Evolutionary conservation across 2,329 filamentous ascomycete species (phyloP).

Genomic region (Aspergillus luchuensis): DNA sequence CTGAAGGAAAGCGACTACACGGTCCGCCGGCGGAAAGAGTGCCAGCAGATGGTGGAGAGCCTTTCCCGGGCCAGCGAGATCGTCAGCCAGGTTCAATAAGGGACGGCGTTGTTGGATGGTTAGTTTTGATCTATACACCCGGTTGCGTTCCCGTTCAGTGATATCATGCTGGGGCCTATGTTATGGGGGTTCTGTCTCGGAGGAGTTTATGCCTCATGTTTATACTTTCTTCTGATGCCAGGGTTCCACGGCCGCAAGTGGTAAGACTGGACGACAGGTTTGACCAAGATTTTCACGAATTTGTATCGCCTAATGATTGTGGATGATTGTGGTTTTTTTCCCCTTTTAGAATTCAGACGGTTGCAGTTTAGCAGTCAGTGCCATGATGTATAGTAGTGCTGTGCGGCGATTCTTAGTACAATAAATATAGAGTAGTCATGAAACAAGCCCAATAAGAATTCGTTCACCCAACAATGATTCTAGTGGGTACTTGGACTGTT

Average conservation of each 20-base stretch:
- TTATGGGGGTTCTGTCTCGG: constrained; percentile 16
- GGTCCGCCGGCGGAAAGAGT: constrained; percentile 90
- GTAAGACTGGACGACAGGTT: constrained; percentile 16
- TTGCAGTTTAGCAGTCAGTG: constrained; percentile 3
- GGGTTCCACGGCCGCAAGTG: constrained; percentile 12
- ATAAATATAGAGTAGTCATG: too few relatives aligned
- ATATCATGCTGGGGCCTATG: constrained; percentile 13
- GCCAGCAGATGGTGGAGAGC: constrained; percentile 98
- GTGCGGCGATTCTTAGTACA: background rate
- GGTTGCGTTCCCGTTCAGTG: constrained; percentile 1
- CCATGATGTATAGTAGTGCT: constrained; percentile 14
- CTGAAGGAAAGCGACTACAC: constrained; percentile 99
- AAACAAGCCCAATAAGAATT: too few relatives aligned
- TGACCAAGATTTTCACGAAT: constrained; percentile 23
- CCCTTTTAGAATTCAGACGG: constrained; percentile 19
- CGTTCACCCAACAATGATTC: too few relatives aligned
- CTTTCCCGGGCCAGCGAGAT: constrained; percentile 89
- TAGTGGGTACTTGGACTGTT: too few relatives aligned
- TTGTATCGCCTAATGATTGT: constrained; percentile 31
- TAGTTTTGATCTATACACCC: constrained; percentile 19
- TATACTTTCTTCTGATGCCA: constrained; percentile 19
- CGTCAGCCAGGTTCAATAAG: constrained; percentile 73
- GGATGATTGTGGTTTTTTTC: constrained; percentile 17
- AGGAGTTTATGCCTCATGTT: constrained; percentile 18
- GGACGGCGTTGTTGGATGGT: constrained; percentile 17